Conservation (phyloP, 1,139 yeast species). For the Lipomyces yarrowii region DNA sequence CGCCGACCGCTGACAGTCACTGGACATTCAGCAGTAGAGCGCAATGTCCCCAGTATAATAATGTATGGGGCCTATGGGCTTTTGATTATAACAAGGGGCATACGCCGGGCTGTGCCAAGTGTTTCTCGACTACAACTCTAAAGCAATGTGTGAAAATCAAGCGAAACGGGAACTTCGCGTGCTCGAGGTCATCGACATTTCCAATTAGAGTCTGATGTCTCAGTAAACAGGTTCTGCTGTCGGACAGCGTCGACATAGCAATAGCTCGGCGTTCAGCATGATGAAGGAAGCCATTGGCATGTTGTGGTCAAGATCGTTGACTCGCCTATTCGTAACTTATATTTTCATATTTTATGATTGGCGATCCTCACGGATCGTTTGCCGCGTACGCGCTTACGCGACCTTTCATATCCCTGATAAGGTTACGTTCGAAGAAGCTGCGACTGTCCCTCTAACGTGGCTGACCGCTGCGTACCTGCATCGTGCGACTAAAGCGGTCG, state of each 20-base stretch:
- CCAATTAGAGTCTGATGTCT: not conserved
- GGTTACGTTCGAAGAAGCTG: conserved; percentile 23
- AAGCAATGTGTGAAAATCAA: too few species aligned
- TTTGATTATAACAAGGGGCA: too few species aligned
- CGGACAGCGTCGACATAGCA: not conserved
- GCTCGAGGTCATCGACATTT: not conserved
- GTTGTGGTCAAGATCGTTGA: not conserved
- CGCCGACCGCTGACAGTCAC: too few species aligned
- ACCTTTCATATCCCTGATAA: conserved; percentile 28
- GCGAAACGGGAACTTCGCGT: too few species aligned
- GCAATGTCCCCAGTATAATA: too few species aligned
- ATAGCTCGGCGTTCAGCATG: not conserved
- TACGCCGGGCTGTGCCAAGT: too few species aligned
- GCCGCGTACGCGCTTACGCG: conserved; percentile 52
- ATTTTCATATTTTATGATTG: conserved; percentile 35
- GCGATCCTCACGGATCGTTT: conserved; percentile 59
- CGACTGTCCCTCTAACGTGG: conserved; percentile 21
- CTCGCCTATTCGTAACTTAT: not conserved
- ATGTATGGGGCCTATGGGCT: too few species aligned
- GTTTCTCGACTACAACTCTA: too few species aligned
- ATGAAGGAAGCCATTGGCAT: conserved; percentile 9
- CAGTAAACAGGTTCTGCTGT: too few species aligned
- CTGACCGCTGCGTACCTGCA: conserved; percentile 22
- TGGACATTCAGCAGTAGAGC: too few species aligned
- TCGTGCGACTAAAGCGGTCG: not conserved